A percentile compares a stretch with the other conserved stretches of the same genome.
These are phyloP conservation scores for Pinus tabuliformis DNA, from an alignment of 75 land plant species.

Conservation along the genomic window DNA sequence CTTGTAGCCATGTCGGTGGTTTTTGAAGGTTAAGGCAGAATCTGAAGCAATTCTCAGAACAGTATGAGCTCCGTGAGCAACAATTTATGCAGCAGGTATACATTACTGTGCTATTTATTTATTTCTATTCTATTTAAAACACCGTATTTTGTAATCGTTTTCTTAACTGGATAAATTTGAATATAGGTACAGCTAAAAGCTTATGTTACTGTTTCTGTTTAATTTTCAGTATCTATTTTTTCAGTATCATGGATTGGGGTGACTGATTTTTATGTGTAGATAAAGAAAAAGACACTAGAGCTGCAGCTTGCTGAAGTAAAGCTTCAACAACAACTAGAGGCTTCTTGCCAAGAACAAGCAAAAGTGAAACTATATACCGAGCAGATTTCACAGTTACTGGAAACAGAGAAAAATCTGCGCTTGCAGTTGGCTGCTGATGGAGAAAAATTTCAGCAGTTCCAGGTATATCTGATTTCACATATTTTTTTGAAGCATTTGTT, in stretches of 20 bases:
- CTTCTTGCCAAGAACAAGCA: conserved; percentile 65
- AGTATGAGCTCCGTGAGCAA: conserved; percentile 74
- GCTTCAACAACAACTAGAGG: conserved; percentile 86
- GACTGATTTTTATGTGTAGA: conserved; percentile 31
- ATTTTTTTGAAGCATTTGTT: no score
- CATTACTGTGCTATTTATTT: conserved; percentile 1
- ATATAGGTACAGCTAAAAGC: no score
- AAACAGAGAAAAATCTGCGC: conserved; percentile 83
- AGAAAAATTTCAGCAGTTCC: conserved; percentile 96
- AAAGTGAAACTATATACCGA: conserved; percentile 80
- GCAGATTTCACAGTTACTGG: conserved; percentile 73
- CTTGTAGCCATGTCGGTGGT: not conserved
- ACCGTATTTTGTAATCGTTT: not conserved
- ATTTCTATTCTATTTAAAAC: not conserved
- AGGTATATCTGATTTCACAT: conserved; percentile 36
- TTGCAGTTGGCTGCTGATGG: conserved; percentile 86
- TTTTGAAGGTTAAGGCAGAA: conserved; percentile 69
- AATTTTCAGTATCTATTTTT: not conserved
- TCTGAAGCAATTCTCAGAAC: conserved; percentile 78
- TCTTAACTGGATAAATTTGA: not conserved
- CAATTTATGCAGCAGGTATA: conserved; percentile 85
- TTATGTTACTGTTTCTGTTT: not conserved
- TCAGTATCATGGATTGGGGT: not conserved
- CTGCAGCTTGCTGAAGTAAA: conserved; percentile 89
- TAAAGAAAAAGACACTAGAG: conserved; percentile 85